phyloP scores from a whole-genome alignment of 2,329 filamentous ascomycete genomes.

The Bipolaris bicolor region DNA sequence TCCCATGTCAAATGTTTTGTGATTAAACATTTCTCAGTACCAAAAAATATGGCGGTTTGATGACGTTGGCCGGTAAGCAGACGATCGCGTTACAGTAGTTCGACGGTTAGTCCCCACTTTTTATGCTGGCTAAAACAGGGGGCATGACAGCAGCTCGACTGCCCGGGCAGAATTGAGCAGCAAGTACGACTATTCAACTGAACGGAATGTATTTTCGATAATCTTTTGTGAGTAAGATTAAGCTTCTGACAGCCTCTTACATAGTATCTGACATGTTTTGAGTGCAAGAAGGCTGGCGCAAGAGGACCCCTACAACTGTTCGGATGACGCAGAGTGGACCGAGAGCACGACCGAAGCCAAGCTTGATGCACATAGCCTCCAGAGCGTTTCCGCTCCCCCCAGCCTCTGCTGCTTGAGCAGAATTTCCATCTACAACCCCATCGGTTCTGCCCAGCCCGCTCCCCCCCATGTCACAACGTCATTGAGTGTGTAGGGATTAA shows the following conservation, averaged over 20 bases:
- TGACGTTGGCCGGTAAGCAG: slow-evolving; percentile 5
- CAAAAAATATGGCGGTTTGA: neutral
- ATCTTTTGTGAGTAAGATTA: neutral
- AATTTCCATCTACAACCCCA: slow-evolving; percentile 13
- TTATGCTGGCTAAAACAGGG: neutral
- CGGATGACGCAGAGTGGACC: slow-evolving; percentile 10
- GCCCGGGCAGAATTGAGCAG: slow-evolving; percentile 10
- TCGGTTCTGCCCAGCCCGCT: neutral
- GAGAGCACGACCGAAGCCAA: slow-evolving; percentile 10
- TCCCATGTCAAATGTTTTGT: neutral
- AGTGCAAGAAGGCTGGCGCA: neutral
- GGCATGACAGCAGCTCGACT: slow-evolving; percentile 3
- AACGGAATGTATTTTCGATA: neutral
- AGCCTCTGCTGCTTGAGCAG: slow-evolving; percentile 17
- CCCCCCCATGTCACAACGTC: neutral
- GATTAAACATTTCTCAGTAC: neutral
- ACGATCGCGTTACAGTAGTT: slow-evolving; percentile 3
- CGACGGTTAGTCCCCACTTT: slow-evolving; percentile 7
- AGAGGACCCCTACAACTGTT: neutral
- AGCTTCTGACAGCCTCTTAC: neutral
- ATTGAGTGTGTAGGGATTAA: slow-evolving; percentile 1
- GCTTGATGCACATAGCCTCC: slow-evolving; percentile 4
- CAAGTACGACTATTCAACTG: neutral
- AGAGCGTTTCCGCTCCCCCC: slow-evolving; percentile 3
- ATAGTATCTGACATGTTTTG: neutral